A percentile compares a stretch with the other conserved stretches of the same genome.
phyloP scores from a whole-genome alignment of 2,329 filamentous ascomycete species.

The Aspergillus sp. region DNA sequence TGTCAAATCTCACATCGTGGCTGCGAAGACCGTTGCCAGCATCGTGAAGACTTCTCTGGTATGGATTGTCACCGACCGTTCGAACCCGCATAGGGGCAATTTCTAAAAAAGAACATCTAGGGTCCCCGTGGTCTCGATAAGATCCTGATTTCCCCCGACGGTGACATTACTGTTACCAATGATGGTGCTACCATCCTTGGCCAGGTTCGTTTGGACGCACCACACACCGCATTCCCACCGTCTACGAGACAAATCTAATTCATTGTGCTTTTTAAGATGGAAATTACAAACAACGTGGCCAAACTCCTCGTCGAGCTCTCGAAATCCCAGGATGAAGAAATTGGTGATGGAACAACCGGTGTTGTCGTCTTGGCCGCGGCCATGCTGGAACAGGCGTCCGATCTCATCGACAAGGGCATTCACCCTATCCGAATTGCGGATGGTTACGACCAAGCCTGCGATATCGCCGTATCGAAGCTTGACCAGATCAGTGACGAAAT shows the following conservation, averaged over 20 bases:
- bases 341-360: constrained; percentile 96
- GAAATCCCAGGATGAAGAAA: constrained; percentile 98
- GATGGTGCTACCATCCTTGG: constrained; percentile 96
- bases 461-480: constrained; percentile 89
- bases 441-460: constrained; percentile 95
- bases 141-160: constrained; percentile 97
- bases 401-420: constrained; percentile 99
- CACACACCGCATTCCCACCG: neutral
- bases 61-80: constrained; percentile 26
- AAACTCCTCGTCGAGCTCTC: constrained; percentile 96
- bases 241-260: neutral
- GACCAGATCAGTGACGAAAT: constrained; percentile 92
- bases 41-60: constrained; percentile 94
- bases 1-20: constrained; percentile 96
- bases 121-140: constrained; percentile 96
- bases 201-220: constrained; percentile 49
- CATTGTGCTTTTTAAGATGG: constrained; percentile 65
- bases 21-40: constrained; percentile 91
- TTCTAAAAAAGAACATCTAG: constrained; percentile 32
- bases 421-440: constrained; percentile 98
- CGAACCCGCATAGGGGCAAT: neutral
- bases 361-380: constrained; percentile 95
- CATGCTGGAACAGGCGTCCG: constrained; percentile 91
- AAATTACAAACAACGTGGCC: constrained; percentile 96
- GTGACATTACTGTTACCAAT: constrained; percentile 98